Conservation (phyloP, 2,329 filamentous ascomycete genomes). For the Hypoxylon sp. region DNA sequence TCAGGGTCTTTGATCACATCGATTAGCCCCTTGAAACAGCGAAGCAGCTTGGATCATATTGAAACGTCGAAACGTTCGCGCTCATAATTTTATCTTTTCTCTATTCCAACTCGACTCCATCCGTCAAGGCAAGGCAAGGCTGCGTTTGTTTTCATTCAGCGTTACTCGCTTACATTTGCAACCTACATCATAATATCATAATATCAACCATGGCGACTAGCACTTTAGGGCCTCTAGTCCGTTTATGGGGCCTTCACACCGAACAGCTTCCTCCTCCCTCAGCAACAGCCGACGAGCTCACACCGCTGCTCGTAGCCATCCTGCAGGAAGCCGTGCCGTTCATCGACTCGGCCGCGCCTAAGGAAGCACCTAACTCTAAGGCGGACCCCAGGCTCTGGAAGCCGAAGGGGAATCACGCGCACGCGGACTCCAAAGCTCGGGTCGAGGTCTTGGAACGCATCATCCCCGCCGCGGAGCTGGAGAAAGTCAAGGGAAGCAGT, state of each 20-base stretch:
- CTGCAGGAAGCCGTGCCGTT: constrained; percentile 68
- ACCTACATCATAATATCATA: too few species aligned
- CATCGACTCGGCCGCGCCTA: constrained; percentile 62
- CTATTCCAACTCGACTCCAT: too few species aligned
- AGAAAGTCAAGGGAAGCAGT: constrained; percentile 43
- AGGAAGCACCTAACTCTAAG: constrained; percentile 33
- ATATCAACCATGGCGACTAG: constrained; percentile 31
- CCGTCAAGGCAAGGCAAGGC: too few species aligned
- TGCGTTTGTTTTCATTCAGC: too few species aligned
- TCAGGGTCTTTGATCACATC: not conserved
- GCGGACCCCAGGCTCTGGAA: constrained; percentile 55
- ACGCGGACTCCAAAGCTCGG: constrained; percentile 56
- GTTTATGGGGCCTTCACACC: constrained; percentile 61
- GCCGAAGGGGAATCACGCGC: constrained; percentile 58
- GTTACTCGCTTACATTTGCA: too few species aligned
- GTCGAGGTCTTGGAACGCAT: constrained; percentile 64
- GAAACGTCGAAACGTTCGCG: too few species aligned
- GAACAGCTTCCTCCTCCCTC: constrained; percentile 56
- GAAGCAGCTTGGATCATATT: not conserved
- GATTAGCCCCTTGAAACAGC: constrained; percentile 14
- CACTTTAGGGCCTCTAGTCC: constrained; percentile 58
- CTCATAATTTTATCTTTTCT: too few species aligned
- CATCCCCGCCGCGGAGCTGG: constrained; percentile 56
- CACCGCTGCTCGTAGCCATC: constrained; percentile 60
- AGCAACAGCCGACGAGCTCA: constrained; percentile 54